Percentiles rank a stretch among this genome's conserved stretches.
phyloP scores from a whole-genome alignment of 2,329 filamentous ascomycete species.

The Ploettnerulaceae sp. region DNA sequence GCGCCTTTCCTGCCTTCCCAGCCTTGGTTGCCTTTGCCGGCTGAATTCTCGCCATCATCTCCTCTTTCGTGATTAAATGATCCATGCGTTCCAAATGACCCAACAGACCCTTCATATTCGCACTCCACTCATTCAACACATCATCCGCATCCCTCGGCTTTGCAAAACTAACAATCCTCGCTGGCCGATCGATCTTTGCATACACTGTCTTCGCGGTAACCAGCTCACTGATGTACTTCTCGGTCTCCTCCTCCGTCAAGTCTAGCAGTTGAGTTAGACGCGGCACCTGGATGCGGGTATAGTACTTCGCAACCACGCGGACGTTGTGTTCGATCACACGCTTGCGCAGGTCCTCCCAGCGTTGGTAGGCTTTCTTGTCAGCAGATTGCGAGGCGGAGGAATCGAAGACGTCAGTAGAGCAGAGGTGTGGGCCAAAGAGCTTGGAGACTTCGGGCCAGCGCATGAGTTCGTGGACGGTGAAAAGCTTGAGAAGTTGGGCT shows the following conservation, averaged over 20 bases:
- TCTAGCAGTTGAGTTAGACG: slow-evolving; percentile 88
- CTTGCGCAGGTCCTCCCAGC: slow-evolving; percentile 95
- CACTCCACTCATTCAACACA: slow-evolving; percentile 96
- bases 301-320: slow-evolving; percentile 95
- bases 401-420: slow-evolving; percentile 85
- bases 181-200: slow-evolving; percentile 93
- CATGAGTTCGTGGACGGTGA: slow-evolving; percentile 96
- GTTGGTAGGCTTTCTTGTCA: slow-evolving; percentile 75
- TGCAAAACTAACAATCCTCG: slow-evolving; percentile 86
- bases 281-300: slow-evolving; percentile 91
- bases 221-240: slow-evolving; percentile 97
- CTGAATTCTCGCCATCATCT: slow-evolving; percentile 99
- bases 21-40: slow-evolving; percentile 42
- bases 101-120: slow-evolving; percentile 92
- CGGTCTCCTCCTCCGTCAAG: slow-evolving; percentile 89
- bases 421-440: slow-evolving; percentile 83
- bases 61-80: slow-evolving; percentile 98
- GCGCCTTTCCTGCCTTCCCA: slow-evolving; percentile 36
- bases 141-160: slow-evolving; percentile 94
- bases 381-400: slow-evolving; percentile 56
- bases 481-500: slow-evolving; percentile 83
- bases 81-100: slow-evolving; percentile 87
- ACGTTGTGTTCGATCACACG: slow-evolving; percentile 99
- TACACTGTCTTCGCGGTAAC: slow-evolving; percentile 98
- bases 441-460: slow-evolving; percentile 92